Base-by-base conservation (phyloP, 2,329 filamentous ascomycete genomes). In the Bipolaris sorokiniana region DNA sequence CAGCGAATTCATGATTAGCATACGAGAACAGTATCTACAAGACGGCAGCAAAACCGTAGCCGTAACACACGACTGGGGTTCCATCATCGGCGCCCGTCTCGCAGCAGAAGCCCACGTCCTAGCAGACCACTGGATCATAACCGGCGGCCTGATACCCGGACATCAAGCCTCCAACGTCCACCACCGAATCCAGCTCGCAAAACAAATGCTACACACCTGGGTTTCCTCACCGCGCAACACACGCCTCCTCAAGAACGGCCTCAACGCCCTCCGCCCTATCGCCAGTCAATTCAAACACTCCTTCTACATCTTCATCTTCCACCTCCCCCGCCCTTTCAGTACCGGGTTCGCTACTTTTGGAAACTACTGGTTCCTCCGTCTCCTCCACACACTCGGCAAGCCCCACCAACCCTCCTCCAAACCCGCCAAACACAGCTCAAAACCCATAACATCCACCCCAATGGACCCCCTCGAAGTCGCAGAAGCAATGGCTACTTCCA, bases 41-140 rank as follows among this genome's bases (percentile, higher is more conserved):
- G 57, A 66, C 10, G 59, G 62, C 15, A 65, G 62, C n/a, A 69
- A 65, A 61, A 56, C 80, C 1, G 74, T 83, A 18, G 76, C 84
- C 46, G 81, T 84, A 33, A 79, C 73, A 5, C 83, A 85, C 71
- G 83, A 86, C 58, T 85, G 83, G 83, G 83, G 83, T 15, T 81
- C 79, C 52, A 66, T 83, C 7, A 66, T 87, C 16, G 78, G 78
- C 3, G 83, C 80, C 62, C 78, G 85, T 42, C 78, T 87, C 41
- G 85, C 84, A n/a, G 76, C 82, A n/a, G 84, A 87, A 64, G 84
- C 85, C 26, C 78, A 80, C 18, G 77, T 80, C 50, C 68, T 87
- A 45, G 82, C 84, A 7, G 81, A 86, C 70, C 79, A 83, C 38
- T 85, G 83, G 64, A 80, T 87, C 36, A 69, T 86, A 37, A 78